Conservation (phyloP, 139 green algal species). For the Haematococcus sp. region DNA sequence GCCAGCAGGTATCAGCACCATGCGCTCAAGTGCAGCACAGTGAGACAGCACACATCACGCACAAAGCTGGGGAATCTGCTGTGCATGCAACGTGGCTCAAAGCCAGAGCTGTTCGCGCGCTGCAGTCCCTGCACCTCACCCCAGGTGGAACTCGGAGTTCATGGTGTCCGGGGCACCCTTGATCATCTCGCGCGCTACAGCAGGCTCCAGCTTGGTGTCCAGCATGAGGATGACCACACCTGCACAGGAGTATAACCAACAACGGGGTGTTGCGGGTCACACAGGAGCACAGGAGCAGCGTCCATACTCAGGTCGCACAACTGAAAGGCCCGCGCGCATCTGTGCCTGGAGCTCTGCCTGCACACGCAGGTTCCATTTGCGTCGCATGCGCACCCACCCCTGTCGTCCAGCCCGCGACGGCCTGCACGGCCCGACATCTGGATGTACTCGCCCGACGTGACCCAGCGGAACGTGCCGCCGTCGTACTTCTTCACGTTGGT, state of each 20-base stretch:
- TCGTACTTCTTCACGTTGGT: conserved; percentile 91
- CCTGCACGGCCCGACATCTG: conserved; percentile 97
- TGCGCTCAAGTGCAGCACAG: too few species aligned
- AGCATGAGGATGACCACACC: conserved; percentile 88
- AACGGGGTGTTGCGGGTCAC: neutral
- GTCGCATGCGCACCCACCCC: conserved; percentile 40
- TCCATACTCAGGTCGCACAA: neutral
- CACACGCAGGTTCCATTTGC: too few species aligned
- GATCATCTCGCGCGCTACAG: conserved; percentile 75
- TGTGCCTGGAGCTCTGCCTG: too few species aligned
- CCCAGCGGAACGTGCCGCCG: conserved; percentile 62
- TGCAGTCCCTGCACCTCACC: conserved; percentile 43
- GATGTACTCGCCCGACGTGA: conserved; percentile 91
- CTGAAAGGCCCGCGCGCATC: neutral
- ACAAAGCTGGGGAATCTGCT: too few species aligned
- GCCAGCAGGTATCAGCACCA: too few species aligned
- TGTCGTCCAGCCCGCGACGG: conserved; percentile 86
- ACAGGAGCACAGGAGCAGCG: neutral
- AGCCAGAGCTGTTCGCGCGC: too few species aligned
- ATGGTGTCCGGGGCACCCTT: conserved; percentile 75
- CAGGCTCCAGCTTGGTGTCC: conserved; percentile 78
- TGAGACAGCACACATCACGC: too few species aligned
- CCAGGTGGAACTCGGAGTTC: conserved; percentile 69
- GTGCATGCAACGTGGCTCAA: too few species aligned
- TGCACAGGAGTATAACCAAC: conserved; percentile 14